Base-by-base conservation (phyloP, 2,329 filamentous ascomycete species). In the Madurella mycetomatis region DNA sequence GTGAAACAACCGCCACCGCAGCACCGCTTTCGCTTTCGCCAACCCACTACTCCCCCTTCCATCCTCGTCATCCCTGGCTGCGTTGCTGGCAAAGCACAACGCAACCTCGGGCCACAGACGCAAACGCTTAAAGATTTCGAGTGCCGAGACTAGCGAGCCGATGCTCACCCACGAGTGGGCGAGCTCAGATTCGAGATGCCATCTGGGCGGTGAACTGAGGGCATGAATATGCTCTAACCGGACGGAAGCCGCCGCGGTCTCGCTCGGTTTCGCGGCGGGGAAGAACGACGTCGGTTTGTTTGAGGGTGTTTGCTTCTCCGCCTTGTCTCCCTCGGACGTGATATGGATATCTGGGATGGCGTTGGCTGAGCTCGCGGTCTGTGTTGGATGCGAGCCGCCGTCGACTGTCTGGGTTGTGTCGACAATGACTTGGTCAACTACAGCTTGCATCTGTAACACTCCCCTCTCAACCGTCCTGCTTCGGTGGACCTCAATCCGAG, bases 71-170 rank as follows among this genome's bases (percentile, higher is more conserved):
- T 85, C 79, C 0, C 83, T 78, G 49, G 72, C 75, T 17, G 73
- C 81, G 44, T 69, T 77, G 67, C 72, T 78, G 12, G 90, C 92
- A 64, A 90, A 86, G 69, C 94, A 99, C 1, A 99, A 78, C 0
- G 94, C 92, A 4, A 92, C 90, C 72, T 99, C 94, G 1, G 94
- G 89, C 91, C 94, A 97, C 69, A 97, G 86, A 53, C 91, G 85
- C 16, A 99, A 75, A 2, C 94, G 82, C 72, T 96, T 92, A 72
- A 97, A 99, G 57, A 99, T 97, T 57, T 96, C 94, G 1, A 99
- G 80, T 0, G 94, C 94, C 0, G 92, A 95, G 3, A 90, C 80
- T 1, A 99, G 75, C 41, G 91, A 95, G 9, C 94, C 94, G 2
- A 96, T 81, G 46, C 84, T 82, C 0, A 92, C 88, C 94, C 94